Evolutionary conservation across 768 basidiomycete species (phyloP).

Genomic region (Daedaleopsis sinensis): DNA sequence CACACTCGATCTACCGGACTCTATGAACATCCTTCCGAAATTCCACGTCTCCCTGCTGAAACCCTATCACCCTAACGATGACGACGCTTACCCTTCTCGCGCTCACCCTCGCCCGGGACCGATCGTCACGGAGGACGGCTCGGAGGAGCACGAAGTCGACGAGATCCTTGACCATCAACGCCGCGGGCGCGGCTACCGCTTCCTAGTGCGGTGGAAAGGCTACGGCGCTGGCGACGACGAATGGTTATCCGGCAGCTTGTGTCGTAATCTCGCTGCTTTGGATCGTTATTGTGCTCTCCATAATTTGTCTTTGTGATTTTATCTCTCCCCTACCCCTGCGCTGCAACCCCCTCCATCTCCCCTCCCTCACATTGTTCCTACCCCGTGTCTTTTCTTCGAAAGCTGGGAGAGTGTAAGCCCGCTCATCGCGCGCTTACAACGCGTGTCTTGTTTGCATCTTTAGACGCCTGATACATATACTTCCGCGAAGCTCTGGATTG

Average conservation of each 20-base stretch:
- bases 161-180: constrained; percentile 31
- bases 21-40: constrained; percentile 26
- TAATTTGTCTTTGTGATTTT: background rate
- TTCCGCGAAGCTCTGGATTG: too few species aligned
- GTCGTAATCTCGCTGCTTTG: constrained; percentile 30
- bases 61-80: constrained; percentile 38
- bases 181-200: constrained; percentile 33
- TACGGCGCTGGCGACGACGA: constrained; percentile 33
- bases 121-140: constrained; percentile 28
- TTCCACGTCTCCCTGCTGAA: constrained; percentile 39
- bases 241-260: constrained; percentile 30
- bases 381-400: background rate
- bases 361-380: background rate
- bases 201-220: constrained; percentile 36
- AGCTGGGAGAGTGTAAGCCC: background rate
- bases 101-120: constrained; percentile 28
- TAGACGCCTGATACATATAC: too few species aligned
- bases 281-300: constrained; percentile 16
- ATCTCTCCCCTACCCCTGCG: background rate
- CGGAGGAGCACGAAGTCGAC: constrained; percentile 32
- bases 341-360: too few species aligned
- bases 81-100: constrained; percentile 38
- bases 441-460: too few species aligned
- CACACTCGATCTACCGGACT: constrained; percentile 27
- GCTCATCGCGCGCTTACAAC: too few species aligned